A percentile compares a stretch with the other conserved stretches of the same genome.
Conservation (phyloP, 768 basidiomycete species). For the Suillus weaverae region DNA sequence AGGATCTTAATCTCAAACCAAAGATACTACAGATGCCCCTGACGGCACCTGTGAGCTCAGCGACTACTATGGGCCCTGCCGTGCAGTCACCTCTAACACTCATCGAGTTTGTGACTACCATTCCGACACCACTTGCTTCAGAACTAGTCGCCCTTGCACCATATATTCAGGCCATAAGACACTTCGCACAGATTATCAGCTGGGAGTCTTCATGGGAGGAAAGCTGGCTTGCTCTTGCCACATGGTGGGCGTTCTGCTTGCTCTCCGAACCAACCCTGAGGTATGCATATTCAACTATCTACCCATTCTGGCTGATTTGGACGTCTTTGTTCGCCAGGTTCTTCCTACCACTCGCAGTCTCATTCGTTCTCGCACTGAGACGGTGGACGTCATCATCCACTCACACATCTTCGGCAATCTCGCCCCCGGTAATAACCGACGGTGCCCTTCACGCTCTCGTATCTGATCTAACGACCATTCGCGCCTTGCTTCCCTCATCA, state of each 20-base stretch:
- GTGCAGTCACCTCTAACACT: conserved; percentile 14
- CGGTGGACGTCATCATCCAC: conserved; percentile 23
- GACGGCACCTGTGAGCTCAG: conserved; percentile 8
- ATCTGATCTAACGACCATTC: conserved; percentile 65
- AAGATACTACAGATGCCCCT: conserved; percentile 16
- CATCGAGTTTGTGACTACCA: conserved; percentile 53
- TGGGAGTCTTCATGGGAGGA: conserved; percentile 63
- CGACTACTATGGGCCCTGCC: conserved; percentile 2
- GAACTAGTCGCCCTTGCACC: conserved; percentile 66
- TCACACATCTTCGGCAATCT: conserved; percentile 13
- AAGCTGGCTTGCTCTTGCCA: conserved; percentile 62
- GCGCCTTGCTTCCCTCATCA: conserved; percentile 52
- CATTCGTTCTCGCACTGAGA: conserved; percentile 39
- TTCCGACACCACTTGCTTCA: conserved; percentile 61
- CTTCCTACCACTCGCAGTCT: conserved; percentile 53
- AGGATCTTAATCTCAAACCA: conserved; percentile 11
- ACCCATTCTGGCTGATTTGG: conserved; percentile 11
- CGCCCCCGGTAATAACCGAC: conserved; percentile 57
- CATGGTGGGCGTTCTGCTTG: conserved; percentile 80
- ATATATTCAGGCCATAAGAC: conserved; percentile 43
- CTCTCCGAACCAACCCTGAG: conserved; percentile 51
- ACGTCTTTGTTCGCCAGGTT: conserved; percentile 41
- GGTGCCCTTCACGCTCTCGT: conserved; percentile 52
- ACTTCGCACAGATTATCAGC: conserved; percentile 47
- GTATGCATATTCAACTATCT: conserved; percentile 31